Percentiles rank a stretch among this genome's conserved stretches.
These are phyloP conservation scores for Penicillium ucsense DNA, from an alignment of 495 filamentous ascomycete genomes.

Conservation along the genomic window DNA sequence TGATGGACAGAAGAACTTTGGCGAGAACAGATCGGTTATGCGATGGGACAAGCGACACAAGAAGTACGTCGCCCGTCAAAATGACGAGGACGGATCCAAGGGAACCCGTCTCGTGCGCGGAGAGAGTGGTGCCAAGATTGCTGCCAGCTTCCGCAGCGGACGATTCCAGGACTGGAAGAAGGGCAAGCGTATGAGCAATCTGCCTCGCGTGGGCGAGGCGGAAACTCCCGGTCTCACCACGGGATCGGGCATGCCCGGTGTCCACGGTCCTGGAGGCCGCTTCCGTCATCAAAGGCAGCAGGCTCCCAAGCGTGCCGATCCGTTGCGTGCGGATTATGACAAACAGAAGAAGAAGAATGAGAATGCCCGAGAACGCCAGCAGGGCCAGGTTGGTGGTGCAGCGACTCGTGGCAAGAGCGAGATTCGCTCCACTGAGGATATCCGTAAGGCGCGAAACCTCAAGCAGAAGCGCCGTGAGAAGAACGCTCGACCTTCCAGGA, in stretches of 20 bases:
- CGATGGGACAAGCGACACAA: constrained; percentile 95
- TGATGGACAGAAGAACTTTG: constrained; percentile 69
- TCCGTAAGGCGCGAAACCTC: constrained; percentile 67
- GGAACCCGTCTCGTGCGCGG: constrained; percentile 77
- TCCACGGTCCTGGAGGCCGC: constrained; percentile 20
- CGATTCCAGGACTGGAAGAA: constrained; percentile 88
- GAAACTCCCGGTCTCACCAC: constrained; percentile 44
- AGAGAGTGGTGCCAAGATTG: constrained; percentile 92
- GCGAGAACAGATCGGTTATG: constrained; percentile 61
- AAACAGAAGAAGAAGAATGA: constrained; percentile 81
- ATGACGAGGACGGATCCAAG: constrained; percentile 90
- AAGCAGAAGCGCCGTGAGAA: constrained; percentile 73
- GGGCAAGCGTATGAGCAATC: constrained; percentile 63
- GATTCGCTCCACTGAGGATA: constrained; percentile 71
- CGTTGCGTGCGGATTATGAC: constrained; percentile 78
- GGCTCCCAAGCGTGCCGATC: constrained; percentile 89
- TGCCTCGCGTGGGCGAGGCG: constrained; percentile 73
- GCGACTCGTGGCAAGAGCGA: constrained; percentile 70
- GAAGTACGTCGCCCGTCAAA: constrained; percentile 82
- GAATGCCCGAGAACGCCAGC: constrained; percentile 66
- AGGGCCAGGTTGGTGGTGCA: constrained; percentile 20
- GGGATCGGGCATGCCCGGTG: constrained; percentile 23
- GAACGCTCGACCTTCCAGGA: constrained; percentile 77
- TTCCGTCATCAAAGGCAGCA: constrained; percentile 76
- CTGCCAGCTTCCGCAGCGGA: constrained; percentile 83